Base-by-base conservation (phyloP, 2,329 filamentous ascomycete genomes). In the Pseudogymnoascus sp. region DNA sequence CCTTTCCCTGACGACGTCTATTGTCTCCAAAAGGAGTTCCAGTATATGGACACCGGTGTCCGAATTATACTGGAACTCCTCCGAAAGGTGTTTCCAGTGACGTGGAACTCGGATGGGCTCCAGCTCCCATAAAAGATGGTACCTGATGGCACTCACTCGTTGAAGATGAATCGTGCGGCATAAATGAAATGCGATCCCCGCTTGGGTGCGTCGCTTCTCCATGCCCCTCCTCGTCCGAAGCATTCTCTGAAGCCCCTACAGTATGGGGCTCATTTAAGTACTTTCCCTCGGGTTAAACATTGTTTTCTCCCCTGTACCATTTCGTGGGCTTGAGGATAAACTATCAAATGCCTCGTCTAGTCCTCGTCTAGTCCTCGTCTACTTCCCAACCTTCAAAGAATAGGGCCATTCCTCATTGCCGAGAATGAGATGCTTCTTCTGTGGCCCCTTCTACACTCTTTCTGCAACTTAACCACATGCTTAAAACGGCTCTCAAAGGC, bases 401-500 rank as follows among this genome's bases (percentile, higher is more conserved):
- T 52, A 30, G 45, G 45, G 12, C 45, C 26, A 30, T 30, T 28
- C 26, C 45, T 19, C 45, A 52, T 26, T 52, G 45, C 26, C 15
- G 45, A 52, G 18, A 52, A 12, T 13, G 59, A 60, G 28, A 37
- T 35, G 9, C 55, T 61, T 33, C 55, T 39, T 30, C 59, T 61
- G 10, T 48, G 21, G 5, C 58, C 55, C 23, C 35, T 37, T 13
- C 35, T 28, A 2, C 57, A 68, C 58, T 73, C 71, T 28, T 71
- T 69, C 61, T 76, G 71, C 52, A 71, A 69, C 64, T 75, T 69
- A 2, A 79, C 77, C 60, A 86, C 76, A 41, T 76, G 72, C 60
- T 79, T 72, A 62, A 88, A 83, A 18, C 81, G 79, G 61, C 74
- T 76, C 69, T 87, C 80, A 64, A 89, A 89, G 9, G 81, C 82